Evolutionary conservation across 1,284 basidiomycete species (phyloP).

Genomic region (Leccinum proximum): DNA sequence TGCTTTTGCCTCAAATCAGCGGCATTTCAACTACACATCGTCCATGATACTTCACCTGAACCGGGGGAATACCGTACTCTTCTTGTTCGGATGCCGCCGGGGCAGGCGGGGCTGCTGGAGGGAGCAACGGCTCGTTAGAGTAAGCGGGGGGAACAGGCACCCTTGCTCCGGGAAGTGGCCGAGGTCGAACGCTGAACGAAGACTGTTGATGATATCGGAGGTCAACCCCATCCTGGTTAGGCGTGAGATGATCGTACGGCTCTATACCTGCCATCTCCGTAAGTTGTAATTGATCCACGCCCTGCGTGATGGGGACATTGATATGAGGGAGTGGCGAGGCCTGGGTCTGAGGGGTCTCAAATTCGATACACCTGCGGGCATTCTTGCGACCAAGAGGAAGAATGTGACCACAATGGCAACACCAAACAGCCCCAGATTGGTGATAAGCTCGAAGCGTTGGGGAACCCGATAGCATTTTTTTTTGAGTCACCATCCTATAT

Average conservation of each 20-base stretch:
- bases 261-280: slow-evolving; percentile 33
- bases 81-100: slow-evolving; percentile 29
- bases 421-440: slow-evolving; percentile 99
- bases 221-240: slow-evolving; percentile 31
- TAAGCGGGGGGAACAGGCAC: slow-evolving; percentile 38
- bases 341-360: slow-evolving; percentile 50
- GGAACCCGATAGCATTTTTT: slow-evolving; percentile 81
- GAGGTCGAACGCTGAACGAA: slow-evolving; percentile 33
- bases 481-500: slow-evolving; percentile 90
- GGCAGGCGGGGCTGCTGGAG: slow-evolving; percentile 19
- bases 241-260: slow-evolving; percentile 10
- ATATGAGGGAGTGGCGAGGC: slow-evolving; percentile 29
- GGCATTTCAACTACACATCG: neutral
- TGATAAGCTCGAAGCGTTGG: slow-evolving; percentile 97
- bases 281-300: slow-evolving; percentile 53
- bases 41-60: slow-evolving; percentile 22
- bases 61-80: slow-evolving; percentile 22
- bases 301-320: slow-evolving; percentile 32
- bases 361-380: slow-evolving; percentile 94
- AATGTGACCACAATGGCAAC: slow-evolving; percentile 99
- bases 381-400: slow-evolving; percentile 97
- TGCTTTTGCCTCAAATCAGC: slow-evolving; percentile 20
- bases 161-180: slow-evolving; percentile 45
- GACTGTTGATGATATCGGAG: slow-evolving; percentile 30
- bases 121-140: slow-evolving; percentile 31